Evolutionary conservation across 2,329 filamentous ascomycete species (phyloP).

Genomic region (Aspergillus hiratsukae): DNA sequence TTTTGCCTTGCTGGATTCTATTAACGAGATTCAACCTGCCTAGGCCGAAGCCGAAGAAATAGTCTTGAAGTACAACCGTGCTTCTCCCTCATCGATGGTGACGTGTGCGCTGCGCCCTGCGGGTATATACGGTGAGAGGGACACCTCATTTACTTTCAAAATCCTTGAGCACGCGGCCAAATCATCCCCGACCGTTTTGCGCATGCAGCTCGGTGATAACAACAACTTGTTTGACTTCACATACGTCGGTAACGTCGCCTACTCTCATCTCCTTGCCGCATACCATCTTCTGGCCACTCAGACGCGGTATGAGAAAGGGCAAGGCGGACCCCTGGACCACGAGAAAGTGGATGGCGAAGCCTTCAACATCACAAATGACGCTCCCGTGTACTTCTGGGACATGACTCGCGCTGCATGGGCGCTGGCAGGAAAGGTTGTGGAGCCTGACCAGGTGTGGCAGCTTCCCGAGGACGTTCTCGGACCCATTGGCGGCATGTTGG

Average conservation of each 20-base stretch:
- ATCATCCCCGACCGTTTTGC: conserved; percentile 56
- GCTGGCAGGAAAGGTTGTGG: conserved; percentile 41
- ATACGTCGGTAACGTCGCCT: conserved; percentile 64
- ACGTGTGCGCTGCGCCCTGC: conserved; percentile 81
- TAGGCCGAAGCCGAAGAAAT: conserved; percentile 75
- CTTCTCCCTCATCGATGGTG: conserved; percentile 55
- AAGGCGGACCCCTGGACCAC: conserved; percentile 62
- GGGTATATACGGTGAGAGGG: conserved; percentile 87
- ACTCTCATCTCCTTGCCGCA: conserved; percentile 79
- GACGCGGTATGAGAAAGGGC: conserved; percentile 36
- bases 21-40: conserved; percentile 15
- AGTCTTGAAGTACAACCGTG: conserved; percentile 70
- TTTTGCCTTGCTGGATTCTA: not conserved
- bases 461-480: conserved; percentile 39
- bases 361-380: conserved; percentile 87
- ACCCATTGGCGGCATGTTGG: conserved; percentile 39
- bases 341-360: conserved; percentile 78
- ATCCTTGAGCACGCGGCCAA: conserved; percentile 67
- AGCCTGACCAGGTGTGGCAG: conserved; percentile 39
- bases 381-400: conserved; percentile 88
- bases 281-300: conserved; percentile 63
- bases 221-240: conserved; percentile 68
- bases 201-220: conserved; percentile 75
- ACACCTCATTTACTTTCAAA: conserved; percentile 69
- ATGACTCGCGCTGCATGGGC: conserved; percentile 75